Conservation (phyloP, 2,329 filamentous ascomycete species). For the Lecanicillium sp. region DNA sequence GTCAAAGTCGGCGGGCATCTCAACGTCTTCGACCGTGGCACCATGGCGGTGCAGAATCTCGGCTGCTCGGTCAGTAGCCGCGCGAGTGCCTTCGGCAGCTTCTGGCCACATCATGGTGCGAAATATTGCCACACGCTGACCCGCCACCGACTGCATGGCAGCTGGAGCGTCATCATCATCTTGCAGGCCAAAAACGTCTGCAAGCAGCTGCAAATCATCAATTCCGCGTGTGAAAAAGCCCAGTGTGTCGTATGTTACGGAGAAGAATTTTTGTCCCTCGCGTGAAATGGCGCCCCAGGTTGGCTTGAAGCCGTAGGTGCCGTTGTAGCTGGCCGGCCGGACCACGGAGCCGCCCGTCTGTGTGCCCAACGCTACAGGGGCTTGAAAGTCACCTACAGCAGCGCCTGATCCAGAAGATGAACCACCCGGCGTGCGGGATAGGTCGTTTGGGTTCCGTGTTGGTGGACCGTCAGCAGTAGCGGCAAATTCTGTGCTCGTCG, state of each 20-base stretch:
- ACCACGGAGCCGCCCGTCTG: constrained; percentile 60
- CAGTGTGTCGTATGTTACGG: constrained; percentile 52
- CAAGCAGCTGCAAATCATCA: constrained; percentile 49
- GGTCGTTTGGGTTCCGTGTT: constrained; percentile 58
- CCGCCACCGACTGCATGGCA: constrained; percentile 27
- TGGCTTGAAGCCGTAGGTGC: constrained; percentile 57
- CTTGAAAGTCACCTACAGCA: constrained; percentile 58
- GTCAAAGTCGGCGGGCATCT: constrained; percentile 41
- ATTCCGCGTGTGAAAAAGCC: constrained; percentile 52
- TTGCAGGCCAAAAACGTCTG: constrained; percentile 42
- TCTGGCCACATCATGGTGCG: constrained; percentile 45
- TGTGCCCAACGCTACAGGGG: constrained; percentile 52
- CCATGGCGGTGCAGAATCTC: constrained; percentile 35
- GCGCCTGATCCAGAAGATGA: constrained; percentile 61
- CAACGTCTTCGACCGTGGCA: constrained; percentile 48
- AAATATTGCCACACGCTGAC: constrained; percentile 45
- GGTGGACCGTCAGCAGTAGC: constrained; percentile 43
- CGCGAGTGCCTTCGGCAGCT: constrained; percentile 34
- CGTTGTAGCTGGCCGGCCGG: constrained; percentile 57
- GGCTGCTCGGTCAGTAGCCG: constrained; percentile 32
- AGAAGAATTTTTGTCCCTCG: constrained; percentile 54
- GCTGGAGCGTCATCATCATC: constrained; percentile 35
- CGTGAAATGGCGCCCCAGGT: constrained; percentile 57
- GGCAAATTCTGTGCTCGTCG: constrained; percentile 57
- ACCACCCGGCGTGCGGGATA: constrained; percentile 56